phyloP scores from a whole-genome alignment of 2,329 filamentous ascomycete species.

The Neonectria sp. region DNA sequence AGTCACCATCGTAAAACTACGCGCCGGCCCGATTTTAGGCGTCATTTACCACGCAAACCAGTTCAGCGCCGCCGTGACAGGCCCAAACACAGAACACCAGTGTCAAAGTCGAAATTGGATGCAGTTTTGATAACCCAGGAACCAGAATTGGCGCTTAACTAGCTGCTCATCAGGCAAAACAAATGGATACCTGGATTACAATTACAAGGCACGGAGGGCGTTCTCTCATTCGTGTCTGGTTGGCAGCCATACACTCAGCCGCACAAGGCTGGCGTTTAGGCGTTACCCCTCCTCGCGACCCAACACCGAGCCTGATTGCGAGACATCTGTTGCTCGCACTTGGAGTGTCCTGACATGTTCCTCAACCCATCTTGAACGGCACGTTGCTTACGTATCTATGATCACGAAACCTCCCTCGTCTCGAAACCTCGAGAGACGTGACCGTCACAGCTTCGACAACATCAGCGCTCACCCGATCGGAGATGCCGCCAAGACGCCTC shows the following conservation, averaged over 20 bases:
- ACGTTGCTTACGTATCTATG: neutral
- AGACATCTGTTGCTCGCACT: neutral
- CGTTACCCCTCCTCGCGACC: constrained; percentile 2
- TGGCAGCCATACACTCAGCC: neutral
- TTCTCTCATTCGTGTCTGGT: neutral
- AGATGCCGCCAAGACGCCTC: neutral
- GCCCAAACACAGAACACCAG: too few species aligned
- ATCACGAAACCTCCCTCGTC: neutral
- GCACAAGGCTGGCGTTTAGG: constrained; percentile 1
- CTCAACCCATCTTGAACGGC: neutral
- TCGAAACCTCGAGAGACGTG: neutral
- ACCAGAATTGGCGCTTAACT: too few species aligned
- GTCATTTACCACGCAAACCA: too few species aligned
- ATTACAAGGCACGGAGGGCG: too few species aligned
- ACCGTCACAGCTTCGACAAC: constrained; percentile 1
- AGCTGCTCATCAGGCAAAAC: too few species aligned
- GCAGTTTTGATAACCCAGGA: too few species aligned
- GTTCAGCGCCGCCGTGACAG: too few species aligned
- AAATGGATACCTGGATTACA: too few species aligned
- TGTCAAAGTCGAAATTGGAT: too few species aligned
- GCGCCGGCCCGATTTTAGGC: too few species aligned
- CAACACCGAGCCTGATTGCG: constrained; percentile 1
- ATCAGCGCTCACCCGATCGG: neutral
- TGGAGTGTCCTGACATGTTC: constrained; percentile 1
- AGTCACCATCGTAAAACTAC: too few species aligned